Evolutionary conservation across 345 rosid genomes (phyloP).

Genomic region (Populus tremula): DNA sequence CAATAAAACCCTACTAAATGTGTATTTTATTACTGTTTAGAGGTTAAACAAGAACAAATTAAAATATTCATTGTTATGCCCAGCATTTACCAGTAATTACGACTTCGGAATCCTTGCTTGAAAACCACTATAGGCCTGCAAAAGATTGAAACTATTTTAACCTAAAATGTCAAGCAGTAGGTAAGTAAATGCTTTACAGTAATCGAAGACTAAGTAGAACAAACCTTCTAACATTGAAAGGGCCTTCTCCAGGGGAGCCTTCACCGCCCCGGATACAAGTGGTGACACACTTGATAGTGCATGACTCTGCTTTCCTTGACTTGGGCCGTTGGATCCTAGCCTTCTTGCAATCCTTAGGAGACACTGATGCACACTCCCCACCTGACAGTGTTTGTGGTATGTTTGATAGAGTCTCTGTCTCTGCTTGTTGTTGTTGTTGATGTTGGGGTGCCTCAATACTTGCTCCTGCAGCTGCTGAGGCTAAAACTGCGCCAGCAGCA

Average conservation of each 20-base stretch:
- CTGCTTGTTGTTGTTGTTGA: slow-evolving; percentile 12
- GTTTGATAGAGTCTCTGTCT: slow-evolving; percentile 56
- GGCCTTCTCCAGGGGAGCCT: slow-evolving; percentile 84
- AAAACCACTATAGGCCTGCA: slow-evolving; percentile 77
- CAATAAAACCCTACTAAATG: too few species aligned
- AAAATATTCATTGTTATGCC: neutral
- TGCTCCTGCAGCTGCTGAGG: slow-evolving; percentile 24
- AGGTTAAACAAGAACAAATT: neutral
- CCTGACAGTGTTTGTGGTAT: slow-evolving; percentile 79
- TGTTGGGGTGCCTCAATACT: slow-evolving; percentile 28
- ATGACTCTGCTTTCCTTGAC: slow-evolving; percentile 77
- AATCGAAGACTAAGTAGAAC: neutral
- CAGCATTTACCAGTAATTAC: slow-evolving; percentile 62
- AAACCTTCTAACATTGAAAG: slow-evolving; percentile 70
- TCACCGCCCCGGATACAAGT: slow-evolving; percentile 83
- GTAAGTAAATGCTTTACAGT: neutral
- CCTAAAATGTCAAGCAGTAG: neutral
- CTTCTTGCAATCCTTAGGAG: slow-evolving; percentile 60
- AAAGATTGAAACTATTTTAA: too few species aligned
- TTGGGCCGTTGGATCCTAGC: slow-evolving; percentile 80
- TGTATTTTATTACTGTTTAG: neutral
- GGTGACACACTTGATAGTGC: slow-evolving; percentile 74
- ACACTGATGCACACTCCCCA: slow-evolving; percentile 31
- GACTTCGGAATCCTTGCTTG: slow-evolving; percentile 88
- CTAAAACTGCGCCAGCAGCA: slow-evolving; percentile 34